These are phyloP conservation scores for Trametes villosa DNA, from an alignment of 768 basidiomycete species.

Conservation along the genomic window DNA sequence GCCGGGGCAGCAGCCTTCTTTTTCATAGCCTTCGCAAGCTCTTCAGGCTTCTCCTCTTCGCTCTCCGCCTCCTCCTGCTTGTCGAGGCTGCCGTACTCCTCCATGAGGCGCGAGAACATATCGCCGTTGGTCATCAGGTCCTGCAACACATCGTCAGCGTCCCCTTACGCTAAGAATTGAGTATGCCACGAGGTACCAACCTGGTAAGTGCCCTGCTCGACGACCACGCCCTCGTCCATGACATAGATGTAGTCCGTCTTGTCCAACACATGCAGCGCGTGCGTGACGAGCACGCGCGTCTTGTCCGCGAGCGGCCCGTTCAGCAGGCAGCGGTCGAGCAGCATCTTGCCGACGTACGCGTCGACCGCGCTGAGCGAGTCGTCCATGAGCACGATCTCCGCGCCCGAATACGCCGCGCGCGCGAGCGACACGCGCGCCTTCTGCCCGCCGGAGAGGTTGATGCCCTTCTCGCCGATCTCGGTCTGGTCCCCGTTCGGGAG, in stretches of 20 bases:
- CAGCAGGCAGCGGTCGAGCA: conserved; percentile 42
- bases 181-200: conserved; percentile 24
- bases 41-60: conserved; percentile 27
- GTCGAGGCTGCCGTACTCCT: conserved; percentile 46
- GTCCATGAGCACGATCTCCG: conserved; percentile 78
- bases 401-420: conserved; percentile 72
- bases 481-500: conserved; percentile 72
- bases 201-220: conserved; percentile 47
- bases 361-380: conserved; percentile 84
- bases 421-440: conserved; percentile 76
- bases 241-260: conserved; percentile 80
- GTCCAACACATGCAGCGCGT: conserved; percentile 87
- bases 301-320: conserved; percentile 45
- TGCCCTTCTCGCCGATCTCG: conserved; percentile 79
- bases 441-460: conserved; percentile 60
- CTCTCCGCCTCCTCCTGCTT: conserved; percentile 46
- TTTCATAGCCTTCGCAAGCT: conserved; percentile 25
- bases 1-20: conserved; percentile 33
- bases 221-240: conserved; percentile 60
- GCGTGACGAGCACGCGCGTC: conserved; percentile 87
- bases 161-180: background rate
- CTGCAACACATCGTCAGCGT: conserved; percentile 21
- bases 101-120: conserved; percentile 41
- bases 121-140: conserved; percentile 38
- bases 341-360: conserved; percentile 69